A percentile compares a stretch with the other conserved stretches of the same genome.
phyloP scores from a whole-genome alignment of 441 rosid genomes.

The Syzygium syzygioides region DNA sequence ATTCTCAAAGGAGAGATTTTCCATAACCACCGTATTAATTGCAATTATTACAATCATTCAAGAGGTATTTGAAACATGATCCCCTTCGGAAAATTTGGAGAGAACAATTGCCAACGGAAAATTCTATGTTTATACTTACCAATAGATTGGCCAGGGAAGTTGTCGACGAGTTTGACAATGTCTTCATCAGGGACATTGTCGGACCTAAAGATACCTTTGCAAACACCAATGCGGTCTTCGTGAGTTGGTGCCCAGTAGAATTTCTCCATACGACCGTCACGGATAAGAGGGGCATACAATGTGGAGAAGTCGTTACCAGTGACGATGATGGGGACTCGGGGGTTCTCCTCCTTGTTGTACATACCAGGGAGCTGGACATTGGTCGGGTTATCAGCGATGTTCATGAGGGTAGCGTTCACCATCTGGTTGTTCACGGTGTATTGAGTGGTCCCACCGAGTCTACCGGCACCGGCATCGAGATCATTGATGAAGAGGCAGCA shows the following conservation, averaged over 20 bases:
- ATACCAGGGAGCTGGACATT: constrained; percentile 12
- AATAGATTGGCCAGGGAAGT: constrained; percentile 12
- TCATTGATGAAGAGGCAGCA: constrained; percentile 17
- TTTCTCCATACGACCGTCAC: constrained; percentile 20
- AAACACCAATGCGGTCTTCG: constrained; percentile 15
- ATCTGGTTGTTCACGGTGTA: constrained; percentile 16
- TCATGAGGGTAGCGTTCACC: constrained; percentile 19
- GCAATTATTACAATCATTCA: neutral
- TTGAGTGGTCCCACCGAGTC: constrained; percentile 13
- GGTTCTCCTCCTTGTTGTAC: constrained; percentile 18
- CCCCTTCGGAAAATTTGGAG: neutral
- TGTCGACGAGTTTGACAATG: constrained; percentile 8
- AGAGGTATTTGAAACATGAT: neutral
- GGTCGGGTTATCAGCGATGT: constrained; percentile 18
- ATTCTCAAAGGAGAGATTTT: neutral
- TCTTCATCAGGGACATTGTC: constrained; percentile 1
- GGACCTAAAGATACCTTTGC: constrained; percentile 12
- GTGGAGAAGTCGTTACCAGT: constrained; percentile 18
- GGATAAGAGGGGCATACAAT: constrained; percentile 14
- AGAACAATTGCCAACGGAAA: neutral
- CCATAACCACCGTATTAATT: neutral
- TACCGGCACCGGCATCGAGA: constrained; percentile 14
- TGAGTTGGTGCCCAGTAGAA: constrained; percentile 19
- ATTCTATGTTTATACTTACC: neutral
- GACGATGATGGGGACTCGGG: constrained; percentile 14